Base-by-base conservation (phyloP, 495 filamentous ascomycete genomes). In the Chaetomium cochliodes region DNA sequence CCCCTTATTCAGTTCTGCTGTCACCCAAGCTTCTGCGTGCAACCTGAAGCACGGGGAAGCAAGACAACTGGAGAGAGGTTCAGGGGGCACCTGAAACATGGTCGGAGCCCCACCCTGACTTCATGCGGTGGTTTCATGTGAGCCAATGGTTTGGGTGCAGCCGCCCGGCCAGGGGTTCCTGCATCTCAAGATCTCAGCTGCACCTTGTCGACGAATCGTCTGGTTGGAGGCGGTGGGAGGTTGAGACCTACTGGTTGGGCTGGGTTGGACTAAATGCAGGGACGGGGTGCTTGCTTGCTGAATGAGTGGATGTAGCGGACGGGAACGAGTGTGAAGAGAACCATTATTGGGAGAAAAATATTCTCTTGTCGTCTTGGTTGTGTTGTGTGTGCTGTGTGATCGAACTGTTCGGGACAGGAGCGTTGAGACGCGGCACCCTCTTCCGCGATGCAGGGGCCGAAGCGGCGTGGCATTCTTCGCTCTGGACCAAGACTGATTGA, bases 91-190 rank as follows among this genome's bases (percentile, higher is more conserved):
- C 55, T 58, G 62, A 64, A 64, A 64, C 62, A 6, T 26, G 25
- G 30, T 41, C 20, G 13, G 1, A 3, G 26, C 51, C 51, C 50
- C 37, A 37, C 60, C 49, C 46, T 5, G 26, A 2, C 12, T 57
- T 26, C 41, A 42, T 33, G 46, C 46, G 15, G 23, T 46, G 33
- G 55, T 41, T 51, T 4, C 46, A 11, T 50, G 46, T 47, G 25
- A 28, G 26, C 63, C 63, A 65, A 65, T 65, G 56, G 28, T 46
- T 54, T 16, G 9, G 54, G 37, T 22, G 37, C 47, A n/a, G 11
- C 16, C 33, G 12, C 30, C 46, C 46, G 57, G n/a, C 26, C 50
- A 49, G 57, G 63, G 63, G 55, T 33, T 37, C 20, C 18, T 9
- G 39, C 60, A 20, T 9, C 13, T 2, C 16, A 18, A 18, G 54